Evolutionary conservation across 2,329 filamentous ascomycete genomes (phyloP), one percentile per base, ranked within the genome.

Genomic region (Coleophoma eucalyptorum): DNA sequence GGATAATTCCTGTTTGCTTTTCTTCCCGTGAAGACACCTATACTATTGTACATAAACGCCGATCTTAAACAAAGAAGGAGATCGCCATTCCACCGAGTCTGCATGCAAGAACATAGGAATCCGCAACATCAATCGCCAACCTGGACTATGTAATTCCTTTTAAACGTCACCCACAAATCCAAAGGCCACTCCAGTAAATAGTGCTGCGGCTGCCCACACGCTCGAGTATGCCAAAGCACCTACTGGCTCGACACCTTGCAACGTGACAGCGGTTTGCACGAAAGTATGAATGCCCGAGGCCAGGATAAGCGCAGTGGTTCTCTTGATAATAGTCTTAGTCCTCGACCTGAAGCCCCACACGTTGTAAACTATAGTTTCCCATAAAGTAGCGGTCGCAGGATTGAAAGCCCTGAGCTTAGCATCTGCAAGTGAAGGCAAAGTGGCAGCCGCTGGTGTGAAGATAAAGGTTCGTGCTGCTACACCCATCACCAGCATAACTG

Each of bases 381-480:
- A 69, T 16, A 95, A 74, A 1, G 78, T 81, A 1, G 88, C 86
- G 15, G 74, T 79, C 21, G 74, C 78, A 0, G 87, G 81, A 58
- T 90, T 75, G 62, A 90, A 90, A 21, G 72, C 65, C 32, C 67
- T 66, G 19, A 73, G 68, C 57, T 75, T 70, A 48, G 75, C 75
- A 54, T 83, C 76, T 55, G 76, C 78, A 0, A 79, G 76, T 5
- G 76, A 74, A 46, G 75, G 75, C 10, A 68, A 68, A 54, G 54
- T 47, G 13, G 74, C 77, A 16, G 81, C 79, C 19, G 82, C 79
- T 2, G 86, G 84, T 37, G 82, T 80, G 67, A 96, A 95, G 58
- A 97, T 81, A 66, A 95, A 93, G 43, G 80, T 79, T 54, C 83
- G 83, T 4, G 86, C 84, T 1, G 89, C 87, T 54, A 83, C 74